Percentiles rank a stretch among this genome's conserved stretches.
Conservation (phyloP, 75 land plant genomes). For the Isoetes taiwanensis region DNA sequence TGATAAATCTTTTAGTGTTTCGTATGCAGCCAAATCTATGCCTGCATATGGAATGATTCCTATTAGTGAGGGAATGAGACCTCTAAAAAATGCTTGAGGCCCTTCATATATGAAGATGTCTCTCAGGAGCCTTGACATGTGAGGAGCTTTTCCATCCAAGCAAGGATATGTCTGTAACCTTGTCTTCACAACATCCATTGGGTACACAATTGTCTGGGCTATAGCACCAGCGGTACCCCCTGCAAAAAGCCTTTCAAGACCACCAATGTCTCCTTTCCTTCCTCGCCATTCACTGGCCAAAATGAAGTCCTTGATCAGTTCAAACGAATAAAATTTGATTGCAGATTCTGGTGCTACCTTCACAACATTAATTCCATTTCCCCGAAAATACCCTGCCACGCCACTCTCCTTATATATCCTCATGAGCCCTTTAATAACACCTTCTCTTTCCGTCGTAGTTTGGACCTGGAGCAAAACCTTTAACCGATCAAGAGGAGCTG, state of each 20-base stretch:
- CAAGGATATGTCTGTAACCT: slow-evolving; percentile 50
- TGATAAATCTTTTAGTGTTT: slow-evolving; percentile 70
- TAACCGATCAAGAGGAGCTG: slow-evolving; percentile 83
- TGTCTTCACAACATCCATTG: slow-evolving; percentile 83
- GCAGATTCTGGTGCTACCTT: slow-evolving; percentile 93
- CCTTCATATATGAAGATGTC: slow-evolving; percentile 73
- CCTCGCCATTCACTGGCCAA: slow-evolving; percentile 31
- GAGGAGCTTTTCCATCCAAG: slow-evolving; percentile 37
- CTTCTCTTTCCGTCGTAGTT: slow-evolving; percentile 17
- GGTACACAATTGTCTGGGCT: slow-evolving; percentile 78
- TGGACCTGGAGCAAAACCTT: slow-evolving; percentile 70
- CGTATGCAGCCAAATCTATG: slow-evolving; percentile 80
- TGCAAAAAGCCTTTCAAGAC: slow-evolving; percentile 54
- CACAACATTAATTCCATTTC: slow-evolving; percentile 81
- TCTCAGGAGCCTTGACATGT: slow-evolving; percentile 29
- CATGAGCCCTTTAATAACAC: slow-evolving; percentile 33
- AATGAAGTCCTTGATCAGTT: slow-evolving; percentile 45
- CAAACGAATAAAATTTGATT: slow-evolving; percentile 72
- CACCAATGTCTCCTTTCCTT: slow-evolving; percentile 41
- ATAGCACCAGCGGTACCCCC: slow-evolving; percentile 83
- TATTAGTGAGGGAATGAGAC: slow-evolving; percentile 63
- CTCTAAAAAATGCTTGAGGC: slow-evolving; percentile 56
- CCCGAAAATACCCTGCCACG: slow-evolving; percentile 57
- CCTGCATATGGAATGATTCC: slow-evolving; percentile 93
- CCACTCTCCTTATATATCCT: slow-evolving; percentile 50